Evolutionary conservation across 805 yeast genomes (phyloP).

Genomic region (Ogataea nitratoaversa): DNA sequence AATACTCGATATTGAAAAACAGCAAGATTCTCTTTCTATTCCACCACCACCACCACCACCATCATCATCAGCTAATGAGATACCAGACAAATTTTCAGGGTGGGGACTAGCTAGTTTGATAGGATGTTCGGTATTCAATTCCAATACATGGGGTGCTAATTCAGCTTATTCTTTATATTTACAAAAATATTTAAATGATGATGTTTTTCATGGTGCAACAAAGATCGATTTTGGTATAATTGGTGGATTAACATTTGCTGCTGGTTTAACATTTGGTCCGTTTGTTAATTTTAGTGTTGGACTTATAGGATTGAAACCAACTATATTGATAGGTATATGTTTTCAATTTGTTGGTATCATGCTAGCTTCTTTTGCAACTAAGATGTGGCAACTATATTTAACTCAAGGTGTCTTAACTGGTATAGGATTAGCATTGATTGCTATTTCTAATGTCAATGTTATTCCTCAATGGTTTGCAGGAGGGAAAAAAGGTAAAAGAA

Average conservation of each 20-base stretch:
- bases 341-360: slow-evolving; percentile 52
- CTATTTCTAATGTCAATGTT: slow-evolving; percentile 54
- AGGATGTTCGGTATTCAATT: slow-evolving; percentile 47
- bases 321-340: slow-evolving; percentile 43
- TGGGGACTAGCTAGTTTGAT: slow-evolving; percentile 50
- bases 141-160: slow-evolving; percentile 72
- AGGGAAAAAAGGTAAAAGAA: slow-evolving; percentile 45
- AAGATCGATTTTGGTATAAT: slow-evolving; percentile 59
- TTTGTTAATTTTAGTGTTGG: slow-evolving; percentile 43
- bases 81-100: slow-evolving; percentile 66
- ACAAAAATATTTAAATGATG: slow-evolving; percentile 48
- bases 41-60: background rate
- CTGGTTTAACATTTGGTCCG: slow-evolving; percentile 48
- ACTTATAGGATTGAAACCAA: slow-evolving; percentile 35
- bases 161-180: slow-evolving; percentile 62
- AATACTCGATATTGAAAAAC: background rate
- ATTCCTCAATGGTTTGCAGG: slow-evolving; percentile 64
- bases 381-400: slow-evolving; percentile 61
- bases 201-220: slow-evolving; percentile 50
- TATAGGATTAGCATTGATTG: slow-evolving; percentile 50
- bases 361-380: slow-evolving; percentile 55
- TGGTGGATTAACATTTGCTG: slow-evolving; percentile 64
- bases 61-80: slow-evolving; percentile 9
- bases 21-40: background rate
- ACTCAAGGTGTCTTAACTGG: slow-evolving; percentile 69